Base-by-base conservation (phyloP, 2,329 filamentous ascomycete genomes). In the Trichoderma brevicompactum region DNA sequence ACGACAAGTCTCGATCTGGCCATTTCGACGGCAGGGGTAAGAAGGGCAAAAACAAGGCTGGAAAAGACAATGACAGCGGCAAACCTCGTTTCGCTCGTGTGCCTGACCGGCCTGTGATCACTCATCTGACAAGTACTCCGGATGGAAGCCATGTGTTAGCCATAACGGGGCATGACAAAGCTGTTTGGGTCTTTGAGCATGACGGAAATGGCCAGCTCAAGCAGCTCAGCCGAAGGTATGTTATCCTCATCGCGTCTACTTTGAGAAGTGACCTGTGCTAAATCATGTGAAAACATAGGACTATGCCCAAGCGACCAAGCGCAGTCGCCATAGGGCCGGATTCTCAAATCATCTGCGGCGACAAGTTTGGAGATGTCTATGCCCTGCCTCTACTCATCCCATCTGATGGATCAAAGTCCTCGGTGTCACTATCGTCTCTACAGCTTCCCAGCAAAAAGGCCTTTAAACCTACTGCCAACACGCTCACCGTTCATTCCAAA, bases 331-430 rank as follows among this genome's bases (percentile, higher is more conserved):
- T 97, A 60, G 87, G 90, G 7, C 80, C 86, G 44, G 89, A 94
- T 74, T 82, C 83, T 49, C 91, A 88, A 8, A 92, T 99, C 68
- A 79, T 98, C 65, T 88, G 87, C 68, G 94, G 88, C 60, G 95
- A 99, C 81, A 99, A 99, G 77, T 98, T 98, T 73, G 95, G 95
- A 69, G 95, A 99, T 76, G 94, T 97, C 67, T 98, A 97, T 78
- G 86, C 91, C 10, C 79, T 99, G 7, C 94, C 95, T 13, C 81
- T 98, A 58, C 60, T 74, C 66, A 65, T 68, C 54, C 68, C 71
- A 28, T 23, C 44, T 60, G 58, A 61, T 69, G 54, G 28, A 48
- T 48, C 38, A 63, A 48, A 52, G 60, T 48, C 52, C 69, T 58
- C 66, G 66, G 52, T 54, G 53, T 46, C 66, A 67, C 41, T 59